phyloP scores from a whole-genome alignment of 129 eudicot species.

The Oenanthe sinensis region DNA sequence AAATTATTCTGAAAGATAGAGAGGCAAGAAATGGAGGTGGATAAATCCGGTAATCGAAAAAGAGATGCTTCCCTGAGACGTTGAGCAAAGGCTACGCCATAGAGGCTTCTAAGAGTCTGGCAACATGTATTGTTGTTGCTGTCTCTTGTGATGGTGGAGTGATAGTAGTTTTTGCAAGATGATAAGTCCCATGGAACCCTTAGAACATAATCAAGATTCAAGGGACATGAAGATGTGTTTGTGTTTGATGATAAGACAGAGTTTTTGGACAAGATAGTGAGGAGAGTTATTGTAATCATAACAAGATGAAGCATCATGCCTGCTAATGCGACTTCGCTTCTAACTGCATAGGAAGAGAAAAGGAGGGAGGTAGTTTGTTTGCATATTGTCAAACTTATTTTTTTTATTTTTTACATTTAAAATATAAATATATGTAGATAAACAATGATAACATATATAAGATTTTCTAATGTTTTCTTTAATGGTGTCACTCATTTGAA shows the following conservation, averaged over 20 bases:
- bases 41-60: slow-evolving; percentile 44
- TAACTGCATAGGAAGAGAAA: not conserved
- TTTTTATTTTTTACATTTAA: not conserved
- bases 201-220: slow-evolving; percentile 41
- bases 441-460: not conserved
- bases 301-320: slow-evolving; percentile 5
- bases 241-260: not conserved
- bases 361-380: not conserved
- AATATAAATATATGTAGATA: not conserved
- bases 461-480: not conserved
- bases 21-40: slow-evolving; percentile 54
- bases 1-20: slow-evolving; percentile 31
- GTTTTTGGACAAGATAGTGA: not conserved
- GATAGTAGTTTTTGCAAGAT: slow-evolving; percentile 26
- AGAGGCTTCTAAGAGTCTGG: slow-evolving; percentile 54
- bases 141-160: not conserved
- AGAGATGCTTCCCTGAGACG: slow-evolving; percentile 37
- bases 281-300: not conserved
- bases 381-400: not conserved
- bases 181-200: slow-evolving; percentile 47
- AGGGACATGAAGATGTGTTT: slow-evolving; percentile 36
- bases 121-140: slow-evolving; percentile 31
- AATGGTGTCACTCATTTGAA: too few species aligned
- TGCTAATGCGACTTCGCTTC: not conserved
- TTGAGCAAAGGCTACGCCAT: slow-evolving; percentile 47